Conservation (phyloP, 495 filamentous ascomycete genomes). For the Hyphodiscus hymeniophilus region DNA sequence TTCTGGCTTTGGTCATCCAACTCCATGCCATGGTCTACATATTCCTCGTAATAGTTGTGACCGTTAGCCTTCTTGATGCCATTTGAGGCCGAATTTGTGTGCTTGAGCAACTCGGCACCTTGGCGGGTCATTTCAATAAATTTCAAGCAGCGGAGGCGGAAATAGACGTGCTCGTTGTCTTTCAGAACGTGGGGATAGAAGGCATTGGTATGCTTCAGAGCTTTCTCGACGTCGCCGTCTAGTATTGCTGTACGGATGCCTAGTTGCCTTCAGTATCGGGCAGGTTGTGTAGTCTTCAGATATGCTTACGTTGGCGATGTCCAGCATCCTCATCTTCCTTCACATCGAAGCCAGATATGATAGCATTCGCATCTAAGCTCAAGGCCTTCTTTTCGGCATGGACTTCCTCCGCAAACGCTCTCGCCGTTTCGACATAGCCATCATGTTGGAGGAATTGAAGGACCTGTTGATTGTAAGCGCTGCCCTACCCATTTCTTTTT, state of each 20-base stretch:
- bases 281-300: not conserved
- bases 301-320: constrained; percentile 69
- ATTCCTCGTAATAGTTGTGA: constrained; percentile 34
- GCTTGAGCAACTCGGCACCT: constrained; percentile 50
- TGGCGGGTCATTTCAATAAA: constrained; percentile 94
- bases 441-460: constrained; percentile 90
- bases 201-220: constrained; percentile 67
- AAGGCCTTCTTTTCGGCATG: constrained; percentile 60
- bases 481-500: constrained; percentile 4
- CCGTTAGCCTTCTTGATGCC: constrained; percentile 23
- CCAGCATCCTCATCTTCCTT: constrained; percentile 85
- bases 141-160: constrained; percentile 81
- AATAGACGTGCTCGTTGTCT: constrained; percentile 83
- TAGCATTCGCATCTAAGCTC: constrained; percentile 41
- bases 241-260: constrained; percentile 84
- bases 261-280: constrained; percentile 24
- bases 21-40: constrained; percentile 68
- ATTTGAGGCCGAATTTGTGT: constrained; percentile 26
- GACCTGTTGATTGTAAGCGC: constrained; percentile 40
- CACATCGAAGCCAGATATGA: constrained; percentile 56
- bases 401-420: constrained; percentile 80
- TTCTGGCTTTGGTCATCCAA: constrained; percentile 55
- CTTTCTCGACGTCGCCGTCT: constrained; percentile 87
- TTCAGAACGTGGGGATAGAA: constrained; percentile 77
- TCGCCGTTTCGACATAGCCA: constrained; percentile 91